phyloP scores from a whole-genome alignment of 2,329 filamentous ascomycete species.

The Boeremia lycopersici region DNA sequence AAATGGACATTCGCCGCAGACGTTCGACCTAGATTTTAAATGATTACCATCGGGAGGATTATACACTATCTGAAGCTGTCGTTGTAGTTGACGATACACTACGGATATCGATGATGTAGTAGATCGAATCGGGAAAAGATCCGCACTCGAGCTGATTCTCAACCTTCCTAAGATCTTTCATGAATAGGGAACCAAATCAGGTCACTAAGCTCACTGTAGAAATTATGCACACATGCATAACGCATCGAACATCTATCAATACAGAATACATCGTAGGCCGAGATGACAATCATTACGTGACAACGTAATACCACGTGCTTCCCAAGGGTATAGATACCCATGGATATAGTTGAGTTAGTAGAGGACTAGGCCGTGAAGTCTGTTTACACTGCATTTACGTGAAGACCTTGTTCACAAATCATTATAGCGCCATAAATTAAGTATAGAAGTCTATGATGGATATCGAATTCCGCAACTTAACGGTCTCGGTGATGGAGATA shows the following conservation, averaged over 20 bases:
- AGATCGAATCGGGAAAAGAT: constrained; percentile 1
- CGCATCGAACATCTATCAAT: too few species aligned
- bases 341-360: too few species aligned
- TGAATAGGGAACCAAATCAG: not conserved
- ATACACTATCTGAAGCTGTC: not conserved
- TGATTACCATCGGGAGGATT: not conserved
- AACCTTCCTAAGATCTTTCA: not conserved
- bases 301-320: too few species aligned
- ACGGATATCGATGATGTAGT: constrained; percentile 9
- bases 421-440: not conserved
- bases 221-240: not conserved
- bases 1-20: too few species aligned
- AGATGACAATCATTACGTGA: too few species aligned
- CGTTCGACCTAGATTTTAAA: not conserved
- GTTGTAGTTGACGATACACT: not conserved
- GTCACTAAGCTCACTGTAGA: not conserved
- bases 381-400: too few species aligned
- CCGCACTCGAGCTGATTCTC: not conserved
- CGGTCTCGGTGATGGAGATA: too few species aligned
- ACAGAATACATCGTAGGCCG: too few species aligned
- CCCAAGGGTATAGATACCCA: too few species aligned
- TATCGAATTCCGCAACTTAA: not conserved
- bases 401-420: too few species aligned
- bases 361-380: too few species aligned
- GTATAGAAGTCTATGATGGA: not conserved